Evolutionary conservation across 129 eudicot species (phyloP).

Genomic region (Lonicera japonica): DNA sequence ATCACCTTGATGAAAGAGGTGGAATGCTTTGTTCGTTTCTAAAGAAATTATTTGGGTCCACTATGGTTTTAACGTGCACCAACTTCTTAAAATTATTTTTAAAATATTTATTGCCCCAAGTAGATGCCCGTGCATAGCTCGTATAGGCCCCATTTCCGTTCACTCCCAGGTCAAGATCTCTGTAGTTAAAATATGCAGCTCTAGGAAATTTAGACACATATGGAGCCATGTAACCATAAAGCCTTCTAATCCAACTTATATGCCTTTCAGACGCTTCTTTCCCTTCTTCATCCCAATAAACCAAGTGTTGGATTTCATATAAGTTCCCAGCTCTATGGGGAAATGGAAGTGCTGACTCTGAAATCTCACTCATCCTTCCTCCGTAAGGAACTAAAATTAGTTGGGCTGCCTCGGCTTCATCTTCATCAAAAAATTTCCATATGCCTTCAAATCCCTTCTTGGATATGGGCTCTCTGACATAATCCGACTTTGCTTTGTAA

Average conservation of each 20-base stretch:
- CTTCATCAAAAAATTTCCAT: slow-evolving; percentile 5
- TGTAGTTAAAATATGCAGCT: slow-evolving; percentile 3
- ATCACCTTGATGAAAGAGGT: not conserved
- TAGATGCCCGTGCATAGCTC: slow-evolving; percentile 6
- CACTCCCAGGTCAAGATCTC: slow-evolving; percentile 5
- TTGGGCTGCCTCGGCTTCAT: not conserved
- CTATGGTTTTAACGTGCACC: slow-evolving; percentile 1
- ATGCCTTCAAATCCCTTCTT: slow-evolving; percentile 8
- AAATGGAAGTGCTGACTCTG: slow-evolving; percentile 16
- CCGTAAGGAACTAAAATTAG: slow-evolving; percentile 17
- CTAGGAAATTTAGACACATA: slow-evolving; percentile 9
- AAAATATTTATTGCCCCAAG: slow-evolving; percentile 16
- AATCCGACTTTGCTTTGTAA: slow-evolving; percentile 21
- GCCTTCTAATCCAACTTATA: slow-evolving; percentile 14
- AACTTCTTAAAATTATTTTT: slow-evolving; percentile 16
- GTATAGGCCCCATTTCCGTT: slow-evolving; percentile 2
- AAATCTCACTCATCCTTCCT: slow-evolving; percentile 16
- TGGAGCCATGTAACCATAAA: slow-evolving; percentile 8
- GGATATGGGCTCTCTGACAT: slow-evolving; percentile 13
- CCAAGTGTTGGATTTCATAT: slow-evolving; percentile 8
- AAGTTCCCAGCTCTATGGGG: slow-evolving; percentile 27
- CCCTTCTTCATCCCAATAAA: slow-evolving; percentile 17
- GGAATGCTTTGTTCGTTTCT: slow-evolving; percentile 19
- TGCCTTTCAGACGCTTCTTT: not conserved
- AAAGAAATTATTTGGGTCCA: slow-evolving; percentile 8